Evolutionary conservation across 192 early-diverging fungal genomes (phyloP), one percentile per base, ranked within the genome.

Genomic region (Backusella tuberculispora): DNA sequence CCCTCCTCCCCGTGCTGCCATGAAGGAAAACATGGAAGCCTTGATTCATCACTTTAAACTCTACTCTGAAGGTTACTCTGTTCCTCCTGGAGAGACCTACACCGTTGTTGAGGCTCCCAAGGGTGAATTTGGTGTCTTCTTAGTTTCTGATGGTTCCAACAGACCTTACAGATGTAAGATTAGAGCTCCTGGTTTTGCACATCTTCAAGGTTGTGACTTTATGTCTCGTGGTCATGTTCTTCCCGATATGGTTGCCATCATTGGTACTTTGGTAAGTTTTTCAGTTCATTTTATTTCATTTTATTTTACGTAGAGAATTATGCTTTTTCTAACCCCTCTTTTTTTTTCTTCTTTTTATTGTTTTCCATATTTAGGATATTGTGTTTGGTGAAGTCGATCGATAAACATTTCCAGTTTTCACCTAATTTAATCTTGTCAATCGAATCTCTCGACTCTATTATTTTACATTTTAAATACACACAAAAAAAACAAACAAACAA

Each of bases 11-110:
- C 91, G 98, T 72, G 90, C 90, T 19, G 83, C 86, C 78, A 99
- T 99, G 98, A 99, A 99, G 90, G 92, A 97, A 85, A 92, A 91
- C 83, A 99, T 99, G 98, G 98, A 99, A 83, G 95, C 96, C 6
- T 84, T 99, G 66, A 99, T 99, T 75, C 96, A 97, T 81, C 98
- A 99, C 85, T 99, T 99, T 84, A 99, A 99, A 86, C 87, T 98
- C 40, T 99, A 95, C 85, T 96, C 95, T n/a, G 98, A 99, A 85
- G 98, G 98, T 45, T 99, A 92, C 87, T 90, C 95, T 48, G 98
- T 99, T 34, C 98, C 98, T 24, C 83, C 94, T 41, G 98, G 98
- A 44, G 98, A 99, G 85, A 98, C 97, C 6, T 99, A 99, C 87
- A 96, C 95, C 21, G 95, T 91, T 12, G 92, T 98, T 79, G 98